A percentile compares a stretch with the other conserved stretches of the same genome.
phyloP scores from a whole-genome alignment of 352 stramenopile genomes.

The Phytophthora sp. region DNA sequence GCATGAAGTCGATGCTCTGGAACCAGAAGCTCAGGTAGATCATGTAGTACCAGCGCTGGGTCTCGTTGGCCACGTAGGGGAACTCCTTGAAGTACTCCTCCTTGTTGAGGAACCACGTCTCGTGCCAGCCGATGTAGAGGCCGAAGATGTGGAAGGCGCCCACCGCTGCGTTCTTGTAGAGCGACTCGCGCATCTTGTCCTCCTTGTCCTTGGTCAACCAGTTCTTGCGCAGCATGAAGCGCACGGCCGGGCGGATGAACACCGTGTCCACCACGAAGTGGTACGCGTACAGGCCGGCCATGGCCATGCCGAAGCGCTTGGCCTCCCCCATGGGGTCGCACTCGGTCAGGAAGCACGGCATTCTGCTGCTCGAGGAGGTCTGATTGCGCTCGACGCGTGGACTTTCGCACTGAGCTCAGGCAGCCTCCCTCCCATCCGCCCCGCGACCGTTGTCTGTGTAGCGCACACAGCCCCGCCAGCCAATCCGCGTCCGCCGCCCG shows the following conservation, averaged over 20 bases:
- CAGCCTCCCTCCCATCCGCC: constrained; percentile 2
- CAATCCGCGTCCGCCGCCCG: constrained; percentile 1
- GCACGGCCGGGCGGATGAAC: constrained; percentile 61
- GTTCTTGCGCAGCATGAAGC: constrained; percentile 44
- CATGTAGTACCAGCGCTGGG: constrained; percentile 85
- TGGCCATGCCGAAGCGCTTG: constrained; percentile 61
- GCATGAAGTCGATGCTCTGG: constrained; percentile 87
- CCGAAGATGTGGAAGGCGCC: constrained; percentile 66
- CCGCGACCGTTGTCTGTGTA: neutral
- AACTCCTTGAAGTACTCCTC: constrained; percentile 69
- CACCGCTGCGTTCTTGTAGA: constrained; percentile 84
- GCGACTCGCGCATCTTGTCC: constrained; percentile 86
- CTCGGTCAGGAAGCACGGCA: constrained; percentile 78
- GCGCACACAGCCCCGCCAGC: neutral
- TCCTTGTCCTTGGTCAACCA: constrained; percentile 62
- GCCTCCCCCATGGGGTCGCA: constrained; percentile 59
- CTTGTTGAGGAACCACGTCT: constrained; percentile 83
- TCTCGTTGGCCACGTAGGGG: constrained; percentile 52
- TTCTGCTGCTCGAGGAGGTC: constrained; percentile 19
- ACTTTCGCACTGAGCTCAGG: constrained; percentile 38
- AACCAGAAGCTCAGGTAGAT: constrained; percentile 85
- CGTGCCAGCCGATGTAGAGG: constrained; percentile 58
- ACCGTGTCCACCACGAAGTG: constrained; percentile 72
- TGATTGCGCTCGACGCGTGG: constrained; percentile 30
- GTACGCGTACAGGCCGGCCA: constrained; percentile 71